phyloP scores from a whole-genome alignment of 371 early-diverging fungal genomes.

The Mucor irregularis region DNA sequence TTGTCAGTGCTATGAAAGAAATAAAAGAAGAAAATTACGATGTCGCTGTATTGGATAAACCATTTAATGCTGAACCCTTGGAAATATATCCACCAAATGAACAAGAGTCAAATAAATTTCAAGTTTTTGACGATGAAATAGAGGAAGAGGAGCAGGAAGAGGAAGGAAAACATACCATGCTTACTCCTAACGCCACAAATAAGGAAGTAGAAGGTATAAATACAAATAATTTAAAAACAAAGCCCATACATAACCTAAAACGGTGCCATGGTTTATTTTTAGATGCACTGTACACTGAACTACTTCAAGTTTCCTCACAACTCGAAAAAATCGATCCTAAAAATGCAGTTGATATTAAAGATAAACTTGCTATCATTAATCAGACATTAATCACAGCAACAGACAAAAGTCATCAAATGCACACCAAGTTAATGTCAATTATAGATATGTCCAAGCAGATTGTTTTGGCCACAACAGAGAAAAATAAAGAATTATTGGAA shows the following conservation, averaged over 20 bases:
- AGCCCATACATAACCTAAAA: too few relatives aligned
- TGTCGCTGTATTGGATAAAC: too few relatives aligned
- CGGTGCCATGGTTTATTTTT: not conserved
- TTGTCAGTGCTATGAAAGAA: too few relatives aligned
- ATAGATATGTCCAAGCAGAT: conserved; percentile 11
- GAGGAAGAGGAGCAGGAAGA: not conserved
- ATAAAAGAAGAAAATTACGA: too few relatives aligned
- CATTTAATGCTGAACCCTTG: too few relatives aligned
- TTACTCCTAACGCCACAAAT: not conserved
- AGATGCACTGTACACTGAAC: conserved; percentile 6
- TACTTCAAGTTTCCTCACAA: conserved; percentile 7
- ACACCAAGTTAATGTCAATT: conserved; percentile 3
- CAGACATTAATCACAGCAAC: not conserved
- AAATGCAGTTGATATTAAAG: conserved; percentile 4
- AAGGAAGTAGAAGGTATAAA: not conserved
- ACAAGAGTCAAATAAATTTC: too few relatives aligned
- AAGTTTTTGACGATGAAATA: not conserved
- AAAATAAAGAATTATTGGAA: conserved; percentile 5
- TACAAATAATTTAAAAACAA: too few relatives aligned
- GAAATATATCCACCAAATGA: too few relatives aligned
- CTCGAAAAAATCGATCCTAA: conserved; percentile 5
- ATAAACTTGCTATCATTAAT: conserved; percentile 1
- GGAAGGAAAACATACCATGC: not conserved
- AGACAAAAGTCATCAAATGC: not conserved
- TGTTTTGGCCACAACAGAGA: not conserved